Percentiles rank a stretch among this genome's conserved stretches.
These are phyloP conservation scores for Cinchona pubescens DNA, from an alignment of 257 asterid genomes.

Conservation along the genomic window DNA sequence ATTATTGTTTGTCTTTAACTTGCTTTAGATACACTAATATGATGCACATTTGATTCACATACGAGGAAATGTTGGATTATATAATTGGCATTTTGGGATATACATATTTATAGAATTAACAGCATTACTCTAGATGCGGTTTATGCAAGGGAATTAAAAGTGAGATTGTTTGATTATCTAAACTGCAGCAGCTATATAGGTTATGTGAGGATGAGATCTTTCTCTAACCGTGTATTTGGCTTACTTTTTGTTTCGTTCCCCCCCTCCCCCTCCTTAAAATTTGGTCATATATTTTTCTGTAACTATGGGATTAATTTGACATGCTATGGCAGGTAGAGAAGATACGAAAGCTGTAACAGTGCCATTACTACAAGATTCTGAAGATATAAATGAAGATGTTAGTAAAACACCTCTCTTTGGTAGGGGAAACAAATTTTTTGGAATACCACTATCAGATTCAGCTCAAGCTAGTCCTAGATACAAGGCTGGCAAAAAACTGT, in stretches of 20 bases:
- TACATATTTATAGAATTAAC: neutral
- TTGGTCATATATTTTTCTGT: neutral
- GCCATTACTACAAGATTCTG: constrained; percentile 42
- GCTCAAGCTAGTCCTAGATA: constrained; percentile 76
- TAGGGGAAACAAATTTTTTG: constrained; percentile 55
- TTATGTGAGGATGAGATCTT: neutral
- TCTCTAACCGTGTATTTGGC: neutral
- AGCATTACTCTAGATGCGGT: neutral
- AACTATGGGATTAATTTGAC: neutral
- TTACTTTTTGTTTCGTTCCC: no score
- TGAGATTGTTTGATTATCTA: neutral
- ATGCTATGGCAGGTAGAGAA: constrained; percentile 37
- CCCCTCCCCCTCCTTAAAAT: no score
- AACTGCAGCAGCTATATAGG: neutral
- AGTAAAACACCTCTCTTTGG: constrained; percentile 47
- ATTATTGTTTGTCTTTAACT: no score
- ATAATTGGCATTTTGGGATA: neutral
- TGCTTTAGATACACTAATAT: neutral
- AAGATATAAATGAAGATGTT: constrained; percentile 44
- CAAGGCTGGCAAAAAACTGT: constrained; percentile 29
- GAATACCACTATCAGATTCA: constrained; percentile 61
- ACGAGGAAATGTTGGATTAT: neutral
- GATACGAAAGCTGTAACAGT: constrained; percentile 38
- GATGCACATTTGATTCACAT: neutral
- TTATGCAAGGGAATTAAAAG: neutral